Evolutionary conservation across 2,329 filamentous ascomycete genomes (phyloP), one percentile per base, ranked within the genome.

Genomic region (Triangularia verruculosa): DNA sequence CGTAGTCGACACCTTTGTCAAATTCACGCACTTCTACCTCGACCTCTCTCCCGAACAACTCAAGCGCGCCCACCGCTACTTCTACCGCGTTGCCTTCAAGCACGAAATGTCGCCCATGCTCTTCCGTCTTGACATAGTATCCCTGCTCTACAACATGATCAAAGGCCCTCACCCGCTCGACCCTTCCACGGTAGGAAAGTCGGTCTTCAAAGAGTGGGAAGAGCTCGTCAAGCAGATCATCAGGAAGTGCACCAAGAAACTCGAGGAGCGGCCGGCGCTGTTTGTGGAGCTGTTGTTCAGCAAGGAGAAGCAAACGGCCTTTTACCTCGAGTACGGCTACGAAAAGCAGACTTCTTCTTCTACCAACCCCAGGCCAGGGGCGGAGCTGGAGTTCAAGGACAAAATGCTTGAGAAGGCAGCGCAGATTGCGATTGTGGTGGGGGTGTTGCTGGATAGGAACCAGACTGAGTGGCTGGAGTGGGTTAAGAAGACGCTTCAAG

Each of bases 21-120:
- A 86, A 2, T 93, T 97, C 67, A 87, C 89, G 0, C 85, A 83
- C 55, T 94, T 88, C 77, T 97, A 96, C 77, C 83, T 82, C 47
- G 95, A 99, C 68, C 82, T 99, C 11, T 85, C 87, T 59, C 81
- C 87, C 1, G 82, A 87, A 39, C 95, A 99, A 74, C 80, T 98
- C 39, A 98, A 98, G 78, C 88, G 95, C 5, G 89, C 89, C 12
- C 95, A 98, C 77, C 89, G 95, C 6, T 99, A 94, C 75, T 93
- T 99, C 72, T 96, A 98, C 72, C 89, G 94, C 0, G 83, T 96
- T 11, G 93, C 93, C 0, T 98, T 98, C 81, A 99, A 98, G 78
- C 91, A 96, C 75, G 92, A 97, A 55, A 88, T 95, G 79, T 89
- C 88, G 62, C 89, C 97, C 22, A 86, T 97, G 78, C 82, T 99